phyloP scores from a whole-genome alignment of 306 rosid species.

The Mimosa bimucronata region DNA sequence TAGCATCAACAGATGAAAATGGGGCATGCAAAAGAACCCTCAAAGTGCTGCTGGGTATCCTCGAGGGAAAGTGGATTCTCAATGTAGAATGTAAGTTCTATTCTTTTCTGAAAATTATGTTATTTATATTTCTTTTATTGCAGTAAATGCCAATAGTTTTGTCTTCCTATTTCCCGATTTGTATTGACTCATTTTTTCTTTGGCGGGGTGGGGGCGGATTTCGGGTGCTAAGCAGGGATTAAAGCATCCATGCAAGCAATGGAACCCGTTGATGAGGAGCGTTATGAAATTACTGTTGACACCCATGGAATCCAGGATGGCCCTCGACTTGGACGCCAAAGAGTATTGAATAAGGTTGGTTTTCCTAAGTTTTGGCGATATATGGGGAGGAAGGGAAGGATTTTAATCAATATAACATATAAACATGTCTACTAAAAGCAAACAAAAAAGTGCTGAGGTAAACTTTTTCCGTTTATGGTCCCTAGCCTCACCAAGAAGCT shows the following conservation, averaged over 20 bases:
- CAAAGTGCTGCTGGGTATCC: slow-evolving; percentile 84
- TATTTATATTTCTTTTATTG: neutral
- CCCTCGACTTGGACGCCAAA: slow-evolving; percentile 82
- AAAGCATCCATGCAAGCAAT: slow-evolving; percentile 65
- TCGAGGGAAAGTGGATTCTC: slow-evolving; percentile 94
- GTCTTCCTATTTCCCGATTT: slow-evolving; percentile 1
- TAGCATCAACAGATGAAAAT: slow-evolving; percentile 82
- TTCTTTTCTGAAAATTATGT: slow-evolving; percentile 16
- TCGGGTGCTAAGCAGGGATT: slow-evolving; percentile 64
- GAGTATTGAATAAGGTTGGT: slow-evolving; percentile 75
- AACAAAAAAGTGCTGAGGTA: neutral
- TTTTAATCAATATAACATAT: neutral
- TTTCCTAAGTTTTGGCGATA: neutral
- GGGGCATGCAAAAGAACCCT: slow-evolving; percentile 92
- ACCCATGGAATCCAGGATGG: slow-evolving; percentile 80
- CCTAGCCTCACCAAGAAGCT: neutral
- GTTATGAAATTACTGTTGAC: slow-evolving; percentile 70
- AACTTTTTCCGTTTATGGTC: neutral
- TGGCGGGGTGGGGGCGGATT: neutral
- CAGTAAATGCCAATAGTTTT: neutral
- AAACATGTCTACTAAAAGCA: neutral
- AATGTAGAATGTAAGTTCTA: slow-evolving; percentile 63
- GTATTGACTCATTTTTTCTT: slow-evolving; percentile 8
- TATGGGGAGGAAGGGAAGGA: neutral
- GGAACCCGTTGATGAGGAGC: slow-evolving; percentile 70